Base-by-base conservation (phyloP, 2,329 filamentous ascomycete species). In the Ambrosiella beaveri region DNA sequence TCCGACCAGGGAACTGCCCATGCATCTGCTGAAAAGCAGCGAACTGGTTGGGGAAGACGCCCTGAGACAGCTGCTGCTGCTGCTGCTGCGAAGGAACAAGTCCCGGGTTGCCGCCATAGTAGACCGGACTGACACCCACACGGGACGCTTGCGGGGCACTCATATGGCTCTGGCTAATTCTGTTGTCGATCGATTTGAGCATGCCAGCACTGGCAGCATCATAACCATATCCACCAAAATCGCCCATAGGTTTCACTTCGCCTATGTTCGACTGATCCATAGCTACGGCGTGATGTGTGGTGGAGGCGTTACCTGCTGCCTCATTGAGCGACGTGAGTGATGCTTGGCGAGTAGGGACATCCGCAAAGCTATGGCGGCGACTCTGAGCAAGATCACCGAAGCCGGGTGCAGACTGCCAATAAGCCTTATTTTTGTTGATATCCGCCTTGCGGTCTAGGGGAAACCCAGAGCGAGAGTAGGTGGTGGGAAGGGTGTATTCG, bases 341-440 rank as follows among this genome's bases (percentile, higher is more conserved):
- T 1, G 75, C 77, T 63, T 84, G 81, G 12, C 81, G 75, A 35
- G 79, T 81, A 36, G 78, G 80, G 65, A 84, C 75, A 64, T 82
- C 82, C 7, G 52, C 52, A 66, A 93, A 88, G 1, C 87, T 91
- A 68, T 91, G 87, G 36, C 87, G 81, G 60, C 87, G 79, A 64
- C 85, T 88, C 65, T 89, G 85, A 11, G 83, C 80, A 37, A 81
- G 73, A 61, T 86, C 83, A 3, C 73, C 74, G 66, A 86, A 85
- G 1, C 79, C 81, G n/a, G 82, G 74, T 5, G 82, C 81, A 63
- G 78, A 85, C 63, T 86, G 83, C 85, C 85, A 89, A 61, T 80
- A 78, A 3, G 77, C 80, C 7, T 56, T 53, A 64, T 80, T 84
- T 68, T 83, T 84, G 7, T 84, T 73, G 41, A 77, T 81, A 61